Percentiles rank a stretch among this genome's conserved stretches.
Conservation (phyloP, 345 rosid species). For the Rhodamnia argentea region DNA sequence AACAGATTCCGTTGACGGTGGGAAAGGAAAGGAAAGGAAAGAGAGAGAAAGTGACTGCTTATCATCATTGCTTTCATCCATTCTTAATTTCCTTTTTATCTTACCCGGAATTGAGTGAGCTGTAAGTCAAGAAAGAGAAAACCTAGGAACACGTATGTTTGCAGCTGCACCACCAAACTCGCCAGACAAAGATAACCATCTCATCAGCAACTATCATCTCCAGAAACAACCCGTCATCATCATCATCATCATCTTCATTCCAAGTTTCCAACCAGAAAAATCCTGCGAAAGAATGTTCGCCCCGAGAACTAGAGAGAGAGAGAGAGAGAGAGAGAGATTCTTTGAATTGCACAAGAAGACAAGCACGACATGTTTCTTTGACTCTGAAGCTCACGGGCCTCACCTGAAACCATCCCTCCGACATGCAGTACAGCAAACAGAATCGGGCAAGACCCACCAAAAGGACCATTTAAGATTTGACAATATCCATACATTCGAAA, state of each 20-base stretch:
- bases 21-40: neutral
- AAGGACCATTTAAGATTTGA: neutral
- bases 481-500: neutral
- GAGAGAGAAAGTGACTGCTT: neutral
- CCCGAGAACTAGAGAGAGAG: neutral
- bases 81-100: neutral
- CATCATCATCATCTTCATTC: neutral
- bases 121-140: neutral
- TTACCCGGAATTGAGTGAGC: neutral
- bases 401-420: neutral
- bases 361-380: neutral
- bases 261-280: neutral
- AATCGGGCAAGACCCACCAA: neutral
- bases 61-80: neutral
- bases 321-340: neutral
- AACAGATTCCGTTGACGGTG: neutral
- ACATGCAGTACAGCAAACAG: neutral
- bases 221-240: neutral
- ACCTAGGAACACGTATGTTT: neutral
- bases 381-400: neutral
- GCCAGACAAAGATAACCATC: neutral
- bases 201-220: neutral
- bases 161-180: neutral
- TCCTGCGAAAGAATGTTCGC: neutral
- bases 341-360: neutral